A percentile compares a stretch with the other conserved stretches of the same genome.
phyloP scores from a whole-genome alignment of 805 yeast genomes.

The Grigorovia yakushimaensis region DNA sequence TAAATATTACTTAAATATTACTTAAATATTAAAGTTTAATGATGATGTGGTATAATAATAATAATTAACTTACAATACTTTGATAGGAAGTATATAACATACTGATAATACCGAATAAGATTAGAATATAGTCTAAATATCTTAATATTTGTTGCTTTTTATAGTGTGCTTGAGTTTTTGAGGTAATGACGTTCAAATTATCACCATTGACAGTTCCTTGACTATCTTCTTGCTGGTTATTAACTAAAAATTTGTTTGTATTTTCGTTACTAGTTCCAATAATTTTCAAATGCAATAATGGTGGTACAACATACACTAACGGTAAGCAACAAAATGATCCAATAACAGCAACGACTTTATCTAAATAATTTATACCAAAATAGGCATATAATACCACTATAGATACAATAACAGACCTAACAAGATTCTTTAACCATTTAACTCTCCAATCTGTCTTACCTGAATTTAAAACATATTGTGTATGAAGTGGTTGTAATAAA shows the following conservation, averaged over 20 bases:
- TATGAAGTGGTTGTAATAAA: neutral
- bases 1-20: no score
- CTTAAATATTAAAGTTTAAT: no score
- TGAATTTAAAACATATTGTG: conserved; percentile 24
- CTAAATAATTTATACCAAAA: conserved; percentile 59
- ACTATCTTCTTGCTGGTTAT: no score
- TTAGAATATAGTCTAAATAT: conserved; percentile 38
- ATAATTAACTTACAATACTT: conserved; percentile 26
- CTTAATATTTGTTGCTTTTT: conserved; percentile 17
- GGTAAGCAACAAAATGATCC: conserved; percentile 85
- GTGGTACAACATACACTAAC: conserved; percentile 78
- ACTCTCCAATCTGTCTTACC: conserved; percentile 46
- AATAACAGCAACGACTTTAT: conserved; percentile 66
- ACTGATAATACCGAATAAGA: conserved; percentile 47
- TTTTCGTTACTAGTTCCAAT: conserved; percentile 29
- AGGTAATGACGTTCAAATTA: neutral
- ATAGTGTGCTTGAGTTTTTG: conserved; percentile 3
- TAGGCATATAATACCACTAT: conserved; percentile 50
- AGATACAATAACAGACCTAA: conserved; percentile 45
- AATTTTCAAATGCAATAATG: conserved; percentile 56
- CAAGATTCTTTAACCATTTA: conserved; percentile 59
- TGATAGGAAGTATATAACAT: conserved; percentile 62
- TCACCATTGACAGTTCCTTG: neutral
- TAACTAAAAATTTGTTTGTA: conserved; percentile 1
- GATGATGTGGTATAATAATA: no score